A percentile compares a stretch with the other conserved stretches of the same genome.
Conservation (phyloP, 208 protist genomes). For the Leishmania braziliensis region DNA sequence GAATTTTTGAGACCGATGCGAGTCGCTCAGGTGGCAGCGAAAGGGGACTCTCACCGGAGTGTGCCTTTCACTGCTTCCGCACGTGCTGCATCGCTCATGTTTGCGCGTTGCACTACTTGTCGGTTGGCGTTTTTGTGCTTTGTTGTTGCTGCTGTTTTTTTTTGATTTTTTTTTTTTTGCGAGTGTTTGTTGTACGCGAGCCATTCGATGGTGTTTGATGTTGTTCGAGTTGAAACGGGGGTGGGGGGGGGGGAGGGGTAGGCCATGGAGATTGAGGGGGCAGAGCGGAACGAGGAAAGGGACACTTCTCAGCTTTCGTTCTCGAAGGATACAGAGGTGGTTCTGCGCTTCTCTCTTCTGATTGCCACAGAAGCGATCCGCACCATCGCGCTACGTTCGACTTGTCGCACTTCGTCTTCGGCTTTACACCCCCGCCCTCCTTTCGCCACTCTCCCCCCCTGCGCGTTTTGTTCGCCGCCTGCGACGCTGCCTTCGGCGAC, state of each 20-base stretch:
- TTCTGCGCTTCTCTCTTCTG: background rate
- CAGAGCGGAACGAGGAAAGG: background rate
- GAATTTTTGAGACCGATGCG: slow-evolving; percentile 52
- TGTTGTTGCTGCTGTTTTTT: background rate
- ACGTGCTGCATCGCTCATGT: background rate
- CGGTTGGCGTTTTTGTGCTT: too few species aligned
- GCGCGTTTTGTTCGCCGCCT: background rate
- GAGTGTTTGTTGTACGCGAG: background rate
- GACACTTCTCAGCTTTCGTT: background rate
- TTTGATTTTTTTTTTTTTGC: background rate
- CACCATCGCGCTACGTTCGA: background rate
- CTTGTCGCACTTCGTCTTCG: background rate
- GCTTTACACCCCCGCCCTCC: background rate
- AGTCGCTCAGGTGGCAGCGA: background rate
- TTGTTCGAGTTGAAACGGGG: background rate
- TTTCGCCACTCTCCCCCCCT: background rate
- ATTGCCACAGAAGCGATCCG: background rate
- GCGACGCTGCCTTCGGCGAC: background rate
- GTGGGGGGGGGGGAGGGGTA: background rate
- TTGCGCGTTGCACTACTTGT: background rate
- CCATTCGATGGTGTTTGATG: background rate
- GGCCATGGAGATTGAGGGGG: background rate
- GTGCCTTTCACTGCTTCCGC: background rate
- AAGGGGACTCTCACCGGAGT: too few species aligned
- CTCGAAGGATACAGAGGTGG: background rate